Evolutionary conservation across 2,329 filamentous ascomycete genomes (phyloP).

Genomic region (Diplocarpon rosae): DNA sequence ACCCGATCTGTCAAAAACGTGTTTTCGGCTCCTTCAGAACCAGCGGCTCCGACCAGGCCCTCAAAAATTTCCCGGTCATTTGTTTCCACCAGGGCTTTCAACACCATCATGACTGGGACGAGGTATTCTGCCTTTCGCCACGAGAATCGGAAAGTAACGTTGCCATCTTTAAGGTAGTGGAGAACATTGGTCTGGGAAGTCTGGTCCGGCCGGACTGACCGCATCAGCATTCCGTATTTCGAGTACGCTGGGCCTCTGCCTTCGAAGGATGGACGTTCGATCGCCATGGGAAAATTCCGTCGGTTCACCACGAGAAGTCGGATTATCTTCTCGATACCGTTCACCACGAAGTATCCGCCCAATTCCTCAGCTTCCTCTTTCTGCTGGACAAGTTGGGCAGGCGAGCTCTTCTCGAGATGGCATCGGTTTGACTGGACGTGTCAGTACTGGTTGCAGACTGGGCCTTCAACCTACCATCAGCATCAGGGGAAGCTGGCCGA

Average conservation of each 20-base stretch:
- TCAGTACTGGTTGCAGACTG: constrained; percentile 15
- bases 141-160: constrained; percentile 93
- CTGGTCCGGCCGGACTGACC: constrained; percentile 91
- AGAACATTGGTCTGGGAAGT: constrained; percentile 95
- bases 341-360: constrained; percentile 94
- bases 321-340: constrained; percentile 94
- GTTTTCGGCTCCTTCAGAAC: constrained; percentile 68
- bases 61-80: constrained; percentile 96
- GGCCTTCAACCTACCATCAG: constrained; percentile 50
- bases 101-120: constrained; percentile 90
- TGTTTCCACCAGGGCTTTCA: constrained; percentile 90
- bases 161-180: constrained; percentile 91
- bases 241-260: constrained; percentile 83
- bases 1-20: constrained; percentile 93
- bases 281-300: constrained; percentile 91
- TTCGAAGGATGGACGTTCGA: constrained; percentile 79
- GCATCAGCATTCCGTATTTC: constrained; percentile 79
- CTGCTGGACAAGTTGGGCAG: constrained; percentile 67
- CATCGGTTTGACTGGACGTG: constrained; percentile 66
- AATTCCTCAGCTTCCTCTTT: constrained; percentile 96
- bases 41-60: constrained; percentile 69
- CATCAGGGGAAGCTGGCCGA: constrained; percentile 90
- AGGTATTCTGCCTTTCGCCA: constrained; percentile 97
- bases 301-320: constrained; percentile 83
- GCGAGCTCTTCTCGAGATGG: constrained; percentile 77